These are phyloP conservation scores for Ogataea neopini DNA, from an alignment of 805 yeast species.

Conservation along the genomic window DNA sequence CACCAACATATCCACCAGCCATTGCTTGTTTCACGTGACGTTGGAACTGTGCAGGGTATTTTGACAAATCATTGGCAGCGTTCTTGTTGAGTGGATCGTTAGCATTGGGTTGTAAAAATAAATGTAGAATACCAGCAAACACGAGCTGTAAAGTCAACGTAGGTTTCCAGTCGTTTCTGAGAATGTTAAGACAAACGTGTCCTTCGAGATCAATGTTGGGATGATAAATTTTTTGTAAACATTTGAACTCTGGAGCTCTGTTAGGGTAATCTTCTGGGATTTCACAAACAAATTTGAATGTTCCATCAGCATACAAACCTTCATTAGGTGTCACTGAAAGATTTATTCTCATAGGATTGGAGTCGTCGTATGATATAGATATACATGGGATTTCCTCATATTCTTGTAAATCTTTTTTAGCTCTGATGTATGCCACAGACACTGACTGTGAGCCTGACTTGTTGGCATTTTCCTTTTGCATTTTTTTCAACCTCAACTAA, in stretches of 20 bases:
- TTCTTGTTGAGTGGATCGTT: constrained; percentile 89
- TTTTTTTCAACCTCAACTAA: constrained; percentile 33
- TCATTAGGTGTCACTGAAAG: constrained; percentile 63
- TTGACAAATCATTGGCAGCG: constrained; percentile 66
- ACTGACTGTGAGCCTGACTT: constrained; percentile 20
- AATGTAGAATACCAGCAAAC: constrained; percentile 78
- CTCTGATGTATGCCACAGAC: constrained; percentile 69
- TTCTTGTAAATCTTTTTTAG: constrained; percentile 75
- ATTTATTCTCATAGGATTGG: constrained; percentile 61
- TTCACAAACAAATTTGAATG: constrained; percentile 65
- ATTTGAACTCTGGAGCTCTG: constrained; percentile 84
- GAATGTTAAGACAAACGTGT: constrained; percentile 85
- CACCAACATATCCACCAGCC: constrained; percentile 68
- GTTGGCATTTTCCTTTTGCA: constrained; percentile 30
- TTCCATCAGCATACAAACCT: constrained; percentile 71
- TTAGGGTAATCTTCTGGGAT: constrained; percentile 81
- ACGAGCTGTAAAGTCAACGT: constrained; percentile 80
- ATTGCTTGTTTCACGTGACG: constrained; percentile 60
- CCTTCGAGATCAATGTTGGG: constrained; percentile 93
- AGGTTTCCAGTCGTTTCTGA: constrained; percentile 96
- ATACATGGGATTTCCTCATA: constrained; percentile 55
- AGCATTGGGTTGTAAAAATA: constrained; percentile 88
- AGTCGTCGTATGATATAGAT: constrained; percentile 51
- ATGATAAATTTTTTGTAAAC: constrained; percentile 75
- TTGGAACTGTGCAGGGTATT: constrained; percentile 50